phyloP scores from a whole-genome alignment of 2,329 filamentous ascomycete species.

The Xylaria multiplex region DNA sequence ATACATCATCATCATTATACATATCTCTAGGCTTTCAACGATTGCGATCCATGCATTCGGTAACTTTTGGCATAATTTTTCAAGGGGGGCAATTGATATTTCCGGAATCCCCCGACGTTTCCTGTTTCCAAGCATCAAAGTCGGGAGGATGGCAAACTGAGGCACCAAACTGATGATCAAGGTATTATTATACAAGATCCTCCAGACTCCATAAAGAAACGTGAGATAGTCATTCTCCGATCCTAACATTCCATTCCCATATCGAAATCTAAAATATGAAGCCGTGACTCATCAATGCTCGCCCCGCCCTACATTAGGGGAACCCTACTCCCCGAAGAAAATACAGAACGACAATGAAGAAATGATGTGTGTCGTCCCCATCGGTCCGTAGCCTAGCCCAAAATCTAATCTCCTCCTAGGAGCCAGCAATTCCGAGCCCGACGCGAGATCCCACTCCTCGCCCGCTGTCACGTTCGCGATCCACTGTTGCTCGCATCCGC shows the following conservation, averaged over 20 bases:
- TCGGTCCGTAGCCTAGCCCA: conserved; percentile 26
- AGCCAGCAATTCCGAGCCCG: conserved; percentile 64
- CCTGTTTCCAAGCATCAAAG: too few species aligned
- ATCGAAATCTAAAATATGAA: conserved; percentile 31
- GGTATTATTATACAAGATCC: background rate
- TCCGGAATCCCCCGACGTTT: too few species aligned
- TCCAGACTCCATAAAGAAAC: conserved; percentile 21
- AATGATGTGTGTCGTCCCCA: conserved; percentile 19
- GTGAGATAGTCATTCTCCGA: conserved; percentile 14
- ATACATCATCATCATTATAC: too few species aligned
- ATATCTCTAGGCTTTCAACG: background rate
- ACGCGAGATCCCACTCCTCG: conserved; percentile 51
- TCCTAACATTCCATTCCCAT: conserved; percentile 28
- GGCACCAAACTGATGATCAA: background rate
- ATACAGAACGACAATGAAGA: conserved; percentile 10
- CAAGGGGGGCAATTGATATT: too few species aligned
- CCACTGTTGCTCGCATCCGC: conserved; percentile 65
- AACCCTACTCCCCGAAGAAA: conserved; percentile 6
- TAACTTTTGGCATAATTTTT: too few species aligned
- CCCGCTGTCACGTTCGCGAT: conserved; percentile 47
- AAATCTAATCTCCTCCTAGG: conserved; percentile 47
- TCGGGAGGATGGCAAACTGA: background rate
- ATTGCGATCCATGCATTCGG: background rate
- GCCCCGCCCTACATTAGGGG: conserved; percentile 7
- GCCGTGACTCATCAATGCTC: conserved; percentile 29